phyloP scores from a whole-genome alignment of 2,329 filamentous ascomycete species.

The Fusarium sp. region DNA sequence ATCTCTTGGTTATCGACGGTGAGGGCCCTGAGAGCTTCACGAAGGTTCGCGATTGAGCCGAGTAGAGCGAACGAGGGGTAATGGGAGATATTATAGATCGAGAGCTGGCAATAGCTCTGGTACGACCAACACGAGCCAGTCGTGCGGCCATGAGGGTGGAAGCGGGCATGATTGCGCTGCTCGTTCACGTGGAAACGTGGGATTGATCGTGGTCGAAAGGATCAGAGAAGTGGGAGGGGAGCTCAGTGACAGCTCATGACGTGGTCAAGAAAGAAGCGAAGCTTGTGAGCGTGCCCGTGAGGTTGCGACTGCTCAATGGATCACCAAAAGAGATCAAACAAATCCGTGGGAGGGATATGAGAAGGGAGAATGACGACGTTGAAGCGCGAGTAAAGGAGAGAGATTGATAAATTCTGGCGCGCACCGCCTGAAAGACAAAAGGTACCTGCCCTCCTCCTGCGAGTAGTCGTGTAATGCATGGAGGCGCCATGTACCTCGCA shows the following conservation, averaged over 20 bases:
- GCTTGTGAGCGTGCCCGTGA: conserved; percentile 3
- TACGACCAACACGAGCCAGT: conserved; percentile 37
- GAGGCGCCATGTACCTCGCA: not conserved
- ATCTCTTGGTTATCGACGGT: conserved; percentile 19
- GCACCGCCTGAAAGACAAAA: not conserved
- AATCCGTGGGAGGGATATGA: not conserved
- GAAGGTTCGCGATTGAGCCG: conserved; percentile 35
- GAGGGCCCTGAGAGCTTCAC: conserved; percentile 36
- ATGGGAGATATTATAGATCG: conserved; percentile 25
- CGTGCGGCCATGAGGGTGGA: conserved; percentile 41
- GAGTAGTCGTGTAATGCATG: conserved; percentile 28
- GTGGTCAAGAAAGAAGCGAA: conserved; percentile 4
- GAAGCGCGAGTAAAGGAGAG: not conserved
- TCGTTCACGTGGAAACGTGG: not conserved
- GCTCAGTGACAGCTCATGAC: conserved; percentile 25
- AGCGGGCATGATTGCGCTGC: conserved; percentile 33
- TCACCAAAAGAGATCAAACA: not conserved
- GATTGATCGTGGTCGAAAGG: conserved; percentile 13
- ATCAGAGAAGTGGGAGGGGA: conserved; percentile 1
- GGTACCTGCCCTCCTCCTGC: conserved; percentile 2
- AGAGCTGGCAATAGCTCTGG: conserved; percentile 22
- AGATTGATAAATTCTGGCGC: not conserved
- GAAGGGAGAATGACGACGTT: not conserved
- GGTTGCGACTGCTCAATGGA: conserved; percentile 16
- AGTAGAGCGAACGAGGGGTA: conserved; percentile 20